Evolutionary conservation across 1,284 basidiomycete genomes (phyloP), one percentile per base, ranked within the genome.

Genomic region (Singerocomus inundabilis): DNA sequence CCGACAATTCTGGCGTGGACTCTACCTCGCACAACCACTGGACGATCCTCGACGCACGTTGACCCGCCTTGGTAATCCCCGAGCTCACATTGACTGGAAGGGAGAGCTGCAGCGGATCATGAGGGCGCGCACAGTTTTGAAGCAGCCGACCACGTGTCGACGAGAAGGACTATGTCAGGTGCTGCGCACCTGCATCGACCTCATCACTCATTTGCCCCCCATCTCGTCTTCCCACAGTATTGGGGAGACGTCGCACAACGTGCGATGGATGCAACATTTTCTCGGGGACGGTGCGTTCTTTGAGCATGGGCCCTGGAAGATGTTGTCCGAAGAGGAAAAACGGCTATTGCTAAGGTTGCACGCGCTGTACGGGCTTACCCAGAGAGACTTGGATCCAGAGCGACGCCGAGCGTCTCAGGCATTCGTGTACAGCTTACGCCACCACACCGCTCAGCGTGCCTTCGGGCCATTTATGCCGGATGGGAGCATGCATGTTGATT

Each of bases 401-500:
- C 59, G 58, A 16, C 69, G 72, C 6, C 69, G 72, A 10, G 62
- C 67, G 3, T 75, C 79, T 10, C 75, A 81, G 33, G 78, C 75
- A 4, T 80, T 68, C 51, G 78, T 86, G 15, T 88, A 88, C 57
- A 74, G 77, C 49, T 70, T 84, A 64, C 71, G 76, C 5, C 72
- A 84, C 35, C 84, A 84, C 62, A 66, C 63, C 3, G 62, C 69
- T 28, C 70, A 70, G 9, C 82, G 76, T 52, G 64, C 66, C 3
- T 88, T 76, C 55, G 86, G 85, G 1, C 85, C 85, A 4, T 81
- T 80, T 59, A 50, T 73, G 49, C 57, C 63, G 26, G 72, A 74
- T 25, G 75, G 68, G 9, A 64, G 64, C 51, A 67, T 71, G 24
- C 60, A 64, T 5, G 77, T 86, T 6, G 76, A 87, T 57, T 88